Base-by-base conservation (phyloP, 2,329 filamentous ascomycete genomes). In the Aspergillus sp. region DNA sequence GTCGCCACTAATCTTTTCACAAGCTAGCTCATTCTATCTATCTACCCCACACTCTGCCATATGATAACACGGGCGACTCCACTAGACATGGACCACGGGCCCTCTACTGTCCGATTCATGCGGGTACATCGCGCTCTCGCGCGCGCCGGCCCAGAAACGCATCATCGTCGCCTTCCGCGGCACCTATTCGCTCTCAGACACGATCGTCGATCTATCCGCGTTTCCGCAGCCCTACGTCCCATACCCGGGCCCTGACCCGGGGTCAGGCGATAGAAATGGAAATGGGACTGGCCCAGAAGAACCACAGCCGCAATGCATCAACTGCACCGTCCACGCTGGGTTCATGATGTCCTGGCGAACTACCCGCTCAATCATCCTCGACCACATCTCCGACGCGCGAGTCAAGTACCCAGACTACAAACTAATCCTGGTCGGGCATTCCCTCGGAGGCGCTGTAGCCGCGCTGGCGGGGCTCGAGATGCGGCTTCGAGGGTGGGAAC, bases 131-230 rank as follows among this genome's bases (percentile, higher is more conserved):
- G 88, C 84, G 0, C 66, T 96, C n/a, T 88, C 91, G 41, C 82
- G 93, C 52, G 45, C 62, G 3, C 72, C 72, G 2, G 66, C 63
- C 4, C 56, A 63, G 13, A 69, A 71, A 28, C 71, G 78, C 36
- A 82, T 98, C 35, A 68, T 96, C 28, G 74, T 96, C 24, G 88
- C 86, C 6, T 96, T 96, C 51, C 78, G 91, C 29, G 91, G 91
- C 15, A 96, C 91, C 10, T 95, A 96, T 61, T 94, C 86, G 44
- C 72, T 98, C 48, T 74, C 86, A 33, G 94, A 96, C 57, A 88
- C 88, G 8, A 80, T 98, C 40, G 72, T 86, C 30, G 91, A 98
- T 61, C 69, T 98, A 34, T 86, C 84, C 42, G 93, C 86, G 2
- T 70, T 89, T 2, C 88, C 86, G 8, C 89, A 96, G 57, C 75